A percentile compares a stretch with the other conserved stretches of the same genome.
These are phyloP conservation scores for Quercus dentata DNA, from an alignment of 306 rosid genomes.

Conservation along the genomic window DNA sequence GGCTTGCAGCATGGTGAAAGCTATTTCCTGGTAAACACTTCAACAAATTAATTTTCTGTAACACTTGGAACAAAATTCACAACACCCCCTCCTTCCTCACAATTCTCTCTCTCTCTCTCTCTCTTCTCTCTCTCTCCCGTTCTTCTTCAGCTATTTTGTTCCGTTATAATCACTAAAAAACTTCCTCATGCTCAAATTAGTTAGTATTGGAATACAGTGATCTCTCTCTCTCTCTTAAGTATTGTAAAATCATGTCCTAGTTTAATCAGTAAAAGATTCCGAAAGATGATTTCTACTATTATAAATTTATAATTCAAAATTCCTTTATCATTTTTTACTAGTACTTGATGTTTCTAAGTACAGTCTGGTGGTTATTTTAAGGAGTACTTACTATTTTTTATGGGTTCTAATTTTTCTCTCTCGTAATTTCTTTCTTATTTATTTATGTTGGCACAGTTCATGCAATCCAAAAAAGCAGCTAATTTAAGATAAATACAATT, in stretches of 20 bases:
- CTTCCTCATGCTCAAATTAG: background rate
- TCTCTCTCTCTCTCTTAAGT: background rate
- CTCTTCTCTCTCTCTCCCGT: too few relatives aligned
- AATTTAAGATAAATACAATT: slow-evolving; percentile 2
- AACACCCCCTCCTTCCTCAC: too few relatives aligned
- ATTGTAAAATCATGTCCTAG: background rate
- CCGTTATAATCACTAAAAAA: background rate
- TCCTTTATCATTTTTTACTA: background rate
- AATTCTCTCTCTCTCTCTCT: too few relatives aligned
- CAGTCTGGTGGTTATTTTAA: background rate
- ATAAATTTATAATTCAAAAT: background rate
- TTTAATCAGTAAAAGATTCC: slow-evolving; percentile 3
- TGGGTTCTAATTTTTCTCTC: background rate
- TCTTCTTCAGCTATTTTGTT: background rate
- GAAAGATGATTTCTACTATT: background rate
- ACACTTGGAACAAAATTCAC: background rate
- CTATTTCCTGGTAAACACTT: slow-evolving; percentile 67
- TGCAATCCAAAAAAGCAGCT: background rate
- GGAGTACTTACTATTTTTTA: background rate
- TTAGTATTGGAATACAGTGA: too few relatives aligned
- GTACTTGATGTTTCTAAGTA: background rate
- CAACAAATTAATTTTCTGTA: background rate
- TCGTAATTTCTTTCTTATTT: background rate
- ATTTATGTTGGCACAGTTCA: background rate
- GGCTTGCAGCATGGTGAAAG: slow-evolving; percentile 77